Evolutionary conservation across 2,329 filamentous ascomycete species (phyloP).

Genomic region (Colletotrichum musicola): DNA sequence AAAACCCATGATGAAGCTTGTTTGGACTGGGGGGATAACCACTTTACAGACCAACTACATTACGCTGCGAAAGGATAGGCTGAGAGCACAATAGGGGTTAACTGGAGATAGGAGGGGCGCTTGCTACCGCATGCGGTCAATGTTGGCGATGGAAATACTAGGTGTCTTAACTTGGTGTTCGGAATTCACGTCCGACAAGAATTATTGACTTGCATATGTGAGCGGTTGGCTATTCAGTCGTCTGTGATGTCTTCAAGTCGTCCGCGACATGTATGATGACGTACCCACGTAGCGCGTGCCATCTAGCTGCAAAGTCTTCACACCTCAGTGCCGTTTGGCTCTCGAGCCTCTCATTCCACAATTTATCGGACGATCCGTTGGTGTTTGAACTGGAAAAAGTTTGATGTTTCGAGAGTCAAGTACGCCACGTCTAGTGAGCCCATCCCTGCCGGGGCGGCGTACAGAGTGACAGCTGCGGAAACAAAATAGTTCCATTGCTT

Average conservation of each 20-base stretch:
- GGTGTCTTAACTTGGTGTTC: too few relatives aligned
- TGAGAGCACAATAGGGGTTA: slow-evolving; percentile 12
- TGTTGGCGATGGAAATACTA: too few relatives aligned
- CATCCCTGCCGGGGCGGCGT: slow-evolving; percentile 5
- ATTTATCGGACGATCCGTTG: neutral
- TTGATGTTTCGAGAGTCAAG: slow-evolving; percentile 27
- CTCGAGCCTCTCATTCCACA: neutral
- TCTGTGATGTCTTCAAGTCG: too few relatives aligned
- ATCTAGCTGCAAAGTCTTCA: neutral
- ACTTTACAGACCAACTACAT: neutral
- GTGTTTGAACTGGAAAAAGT: slow-evolving; percentile 19
- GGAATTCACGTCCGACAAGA: too few relatives aligned
- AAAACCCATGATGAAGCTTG: slow-evolving; percentile 14
- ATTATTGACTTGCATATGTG: too few relatives aligned
- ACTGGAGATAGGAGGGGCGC: neutral
- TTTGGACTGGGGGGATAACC: slow-evolving; percentile 5
- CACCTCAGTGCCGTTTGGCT: neutral
- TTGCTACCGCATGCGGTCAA: too few relatives aligned
- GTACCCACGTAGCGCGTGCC: too few relatives aligned
- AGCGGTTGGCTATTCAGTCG: too few relatives aligned
- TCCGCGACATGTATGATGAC: too few relatives aligned
- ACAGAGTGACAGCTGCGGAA: neutral
- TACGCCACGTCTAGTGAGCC: neutral
- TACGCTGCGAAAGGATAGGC: neutral
- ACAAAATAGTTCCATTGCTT: slow-evolving; percentile 2